These are phyloP conservation scores for Sinapis alba DNA, from an alignment of 441 rosid species.

Conservation along the genomic window DNA sequence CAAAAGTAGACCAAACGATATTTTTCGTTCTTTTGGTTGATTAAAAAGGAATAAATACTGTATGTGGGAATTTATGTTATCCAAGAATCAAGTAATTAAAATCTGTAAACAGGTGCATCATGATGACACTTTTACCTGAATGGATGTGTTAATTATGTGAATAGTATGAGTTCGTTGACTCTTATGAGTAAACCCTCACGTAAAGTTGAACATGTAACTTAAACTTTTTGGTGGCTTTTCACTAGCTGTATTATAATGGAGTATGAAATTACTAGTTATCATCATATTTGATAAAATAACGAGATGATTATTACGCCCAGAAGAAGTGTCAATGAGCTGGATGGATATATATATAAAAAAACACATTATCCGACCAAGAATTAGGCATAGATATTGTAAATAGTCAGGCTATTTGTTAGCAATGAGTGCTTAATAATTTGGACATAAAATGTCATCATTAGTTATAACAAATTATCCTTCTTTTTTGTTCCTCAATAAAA, in stretches of 20 bases:
- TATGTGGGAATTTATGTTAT: neutral
- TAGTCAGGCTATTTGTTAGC: constrained; percentile 27
- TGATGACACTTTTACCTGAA: constrained; percentile 17
- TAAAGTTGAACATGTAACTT: constrained; percentile 36
- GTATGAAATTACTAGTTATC: neutral
- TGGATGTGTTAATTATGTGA: constrained; percentile 3
- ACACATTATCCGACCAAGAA: constrained; percentile 30
- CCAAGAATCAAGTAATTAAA: constrained; percentile 7
- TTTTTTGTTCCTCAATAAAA: neutral
- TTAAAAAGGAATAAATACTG: neutral
- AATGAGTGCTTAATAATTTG: constrained; percentile 43
- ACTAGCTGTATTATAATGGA: neutral
- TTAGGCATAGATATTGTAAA: constrained; percentile 35
- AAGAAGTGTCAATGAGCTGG: constrained; percentile 31
- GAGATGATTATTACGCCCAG: constrained; percentile 20
- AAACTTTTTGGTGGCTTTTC: constrained; percentile 31
- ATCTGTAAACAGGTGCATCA: neutral
- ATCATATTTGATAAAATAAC: constrained; percentile 1
- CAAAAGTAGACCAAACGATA: neutral
- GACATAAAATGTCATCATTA: constrained; percentile 30
- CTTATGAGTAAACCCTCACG: constrained; percentile 27
- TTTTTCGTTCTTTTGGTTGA: neutral
- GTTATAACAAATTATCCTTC: constrained; percentile 17
- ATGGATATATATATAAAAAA: constrained; percentile 5
- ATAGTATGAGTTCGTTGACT: constrained; percentile 21